These are phyloP conservation scores for Claviceps monticola DNA, from an alignment of 2,329 filamentous ascomycete species.

Conservation along the genomic window DNA sequence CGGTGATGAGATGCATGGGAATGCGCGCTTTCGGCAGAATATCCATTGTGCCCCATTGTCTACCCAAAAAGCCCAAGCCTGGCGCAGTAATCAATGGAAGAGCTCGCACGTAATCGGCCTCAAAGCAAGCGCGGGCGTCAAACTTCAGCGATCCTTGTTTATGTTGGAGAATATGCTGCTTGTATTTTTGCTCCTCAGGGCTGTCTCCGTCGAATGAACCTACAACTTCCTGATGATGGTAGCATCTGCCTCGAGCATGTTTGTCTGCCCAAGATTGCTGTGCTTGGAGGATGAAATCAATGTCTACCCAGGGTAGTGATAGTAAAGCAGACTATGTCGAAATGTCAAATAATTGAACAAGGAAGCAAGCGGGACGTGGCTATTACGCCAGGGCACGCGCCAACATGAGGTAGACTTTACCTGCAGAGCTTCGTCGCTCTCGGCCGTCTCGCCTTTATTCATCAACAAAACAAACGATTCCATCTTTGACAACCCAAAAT, in stretches of 20 bases:
- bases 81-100: too few species aligned
- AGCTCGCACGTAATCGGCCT: too few species aligned
- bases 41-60: too few species aligned
- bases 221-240: slow-evolving; percentile 8
- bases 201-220: too few species aligned
- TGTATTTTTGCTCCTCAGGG: too few species aligned
- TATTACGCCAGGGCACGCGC: background rate
- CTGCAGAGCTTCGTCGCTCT: slow-evolving; percentile 29
- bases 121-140: too few species aligned
- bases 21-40: too few species aligned
- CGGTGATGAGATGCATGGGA: too few species aligned
- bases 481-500: slow-evolving; percentile 15
- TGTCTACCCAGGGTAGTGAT: slow-evolving; percentile 28
- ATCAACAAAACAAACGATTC: background rate
- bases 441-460: slow-evolving; percentile 1
- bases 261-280: slow-evolving; percentile 32
- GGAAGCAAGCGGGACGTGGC: background rate
- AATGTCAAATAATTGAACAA: background rate
- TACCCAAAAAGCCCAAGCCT: too few species aligned
- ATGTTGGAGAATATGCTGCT: too few species aligned
- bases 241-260: slow-evolving; percentile 20
- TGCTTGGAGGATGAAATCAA: slow-evolving; percentile 32
- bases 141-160: too few species aligned
- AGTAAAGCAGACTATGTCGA: slow-evolving; percentile 28
- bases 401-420: slow-evolving; percentile 17